These are phyloP conservation scores for Chrysopogon serrulatus DNA, from an alignment of 176 grass and related monocot species.

Conservation along the genomic window DNA sequence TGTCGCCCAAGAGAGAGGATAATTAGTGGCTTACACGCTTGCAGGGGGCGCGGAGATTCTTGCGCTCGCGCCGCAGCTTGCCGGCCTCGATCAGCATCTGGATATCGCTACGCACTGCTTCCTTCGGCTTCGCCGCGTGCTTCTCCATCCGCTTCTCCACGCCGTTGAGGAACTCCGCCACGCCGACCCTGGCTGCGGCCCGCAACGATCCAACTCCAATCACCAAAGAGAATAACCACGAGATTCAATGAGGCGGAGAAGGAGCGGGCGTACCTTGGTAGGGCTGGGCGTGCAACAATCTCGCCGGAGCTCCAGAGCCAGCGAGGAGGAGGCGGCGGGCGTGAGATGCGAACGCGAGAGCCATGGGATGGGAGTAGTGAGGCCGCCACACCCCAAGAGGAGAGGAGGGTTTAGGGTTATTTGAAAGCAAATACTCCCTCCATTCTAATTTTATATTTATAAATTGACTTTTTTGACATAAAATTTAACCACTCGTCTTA, in stretches of 20 bases:
- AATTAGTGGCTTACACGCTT: slow-evolving; percentile 45
- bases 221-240: neutral
- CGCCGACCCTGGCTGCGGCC: slow-evolving; percentile 61
- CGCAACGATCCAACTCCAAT: neutral
- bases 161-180: slow-evolving; percentile 63
- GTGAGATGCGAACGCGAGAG: slow-evolving; percentile 22
- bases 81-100: slow-evolving; percentile 63
- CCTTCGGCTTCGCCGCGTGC: slow-evolving; percentile 56
- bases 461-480: too few species aligned
- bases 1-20: neutral
- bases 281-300: slow-evolving; percentile 27
- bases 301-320: slow-evolving; percentile 21
- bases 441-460: too few species aligned
- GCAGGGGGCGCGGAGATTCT: slow-evolving; percentile 71
- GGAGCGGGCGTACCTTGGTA: slow-evolving; percentile 39
- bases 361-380: neutral
- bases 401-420: too few species aligned
- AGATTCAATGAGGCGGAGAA: neutral
- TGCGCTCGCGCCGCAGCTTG: slow-evolving; percentile 70
- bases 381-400: too few species aligned
- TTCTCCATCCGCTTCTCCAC: slow-evolving; percentile 55
- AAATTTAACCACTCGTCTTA: too few species aligned
- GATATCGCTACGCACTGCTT: slow-evolving; percentile 55
- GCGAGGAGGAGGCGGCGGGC: slow-evolving; percentile 30
- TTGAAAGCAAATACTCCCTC: too few species aligned